Conservation (phyloP, 345 rosid species). For the Mercurialis annua region DNA sequence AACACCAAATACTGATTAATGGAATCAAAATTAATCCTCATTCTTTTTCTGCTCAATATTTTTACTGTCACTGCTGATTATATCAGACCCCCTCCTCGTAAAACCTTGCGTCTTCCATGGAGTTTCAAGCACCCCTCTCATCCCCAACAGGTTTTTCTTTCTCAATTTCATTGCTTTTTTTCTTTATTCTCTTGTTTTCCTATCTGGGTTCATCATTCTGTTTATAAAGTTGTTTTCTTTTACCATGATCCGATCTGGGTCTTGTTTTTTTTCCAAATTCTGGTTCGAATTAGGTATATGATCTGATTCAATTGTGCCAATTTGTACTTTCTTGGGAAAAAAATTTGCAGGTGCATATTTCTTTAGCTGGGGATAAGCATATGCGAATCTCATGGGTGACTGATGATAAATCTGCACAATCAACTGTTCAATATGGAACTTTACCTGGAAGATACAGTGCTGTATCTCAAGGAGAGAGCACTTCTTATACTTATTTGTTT, state of each 20-base stretch:
- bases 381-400: conserved; percentile 85
- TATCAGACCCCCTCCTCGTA: conserved; percentile 71
- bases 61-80: conserved; percentile 47
- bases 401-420: conserved; percentile 53
- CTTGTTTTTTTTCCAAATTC: not conserved
- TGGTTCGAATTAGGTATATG: not conserved
- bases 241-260: conserved; percentile 25
- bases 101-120: conserved; percentile 69
- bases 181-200: not conserved
- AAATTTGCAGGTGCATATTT: conserved; percentile 52
- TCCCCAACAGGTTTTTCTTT: conserved; percentile 70
- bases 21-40: conserved; percentile 12
- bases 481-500: conserved; percentile 62
- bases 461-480: conserved; percentile 66
- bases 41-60: conserved; percentile 27
- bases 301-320: not conserved
- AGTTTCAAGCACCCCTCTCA: conserved; percentile 38
- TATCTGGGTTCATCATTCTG: not conserved
- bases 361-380: conserved; percentile 81
- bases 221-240: conserved; percentile 1
- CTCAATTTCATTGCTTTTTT: not conserved
- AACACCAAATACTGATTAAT: conserved; percentile 1
- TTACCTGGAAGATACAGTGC: conserved; percentile 56
- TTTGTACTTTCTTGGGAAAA: not conserved
- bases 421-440: conserved; percentile 76